Evolutionary conservation across 306 rosid species (phyloP).

Genomic region (peach (Prunus persica)): DNA sequence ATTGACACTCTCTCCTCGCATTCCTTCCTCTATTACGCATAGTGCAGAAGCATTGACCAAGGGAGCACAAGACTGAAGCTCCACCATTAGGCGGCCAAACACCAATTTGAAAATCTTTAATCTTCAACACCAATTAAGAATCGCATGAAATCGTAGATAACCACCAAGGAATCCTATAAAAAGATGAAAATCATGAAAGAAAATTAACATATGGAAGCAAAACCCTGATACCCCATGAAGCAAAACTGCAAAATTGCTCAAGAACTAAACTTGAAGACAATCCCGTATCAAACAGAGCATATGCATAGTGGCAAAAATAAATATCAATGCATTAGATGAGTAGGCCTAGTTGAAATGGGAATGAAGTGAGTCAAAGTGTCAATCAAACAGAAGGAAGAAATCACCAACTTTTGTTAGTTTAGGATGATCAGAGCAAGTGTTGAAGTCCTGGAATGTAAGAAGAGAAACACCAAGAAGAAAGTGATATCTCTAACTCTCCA

Average conservation of each 20-base stretch:
- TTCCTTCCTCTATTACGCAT: slow-evolving; percentile 55
- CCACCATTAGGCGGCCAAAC: slow-evolving; percentile 43
- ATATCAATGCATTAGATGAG: not conserved
- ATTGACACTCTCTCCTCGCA: slow-evolving; percentile 41
- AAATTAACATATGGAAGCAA: not conserved
- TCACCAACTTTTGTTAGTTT: not conserved
- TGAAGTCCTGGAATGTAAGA: not conserved
- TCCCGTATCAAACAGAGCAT: not conserved
- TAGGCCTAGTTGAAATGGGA: not conserved
- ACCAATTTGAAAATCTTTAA: slow-evolving; percentile 11
- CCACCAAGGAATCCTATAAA: slow-evolving; percentile 11
- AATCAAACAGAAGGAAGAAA: not conserved
- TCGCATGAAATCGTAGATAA: not conserved
- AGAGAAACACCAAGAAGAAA: no score
- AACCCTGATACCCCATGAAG: slow-evolving; percentile 3
- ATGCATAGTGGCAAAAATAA: not conserved
- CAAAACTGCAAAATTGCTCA: slow-evolving; percentile 4
- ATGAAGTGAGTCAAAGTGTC: not conserved
- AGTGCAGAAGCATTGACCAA: slow-evolving; percentile 54
- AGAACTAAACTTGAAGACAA: not conserved
- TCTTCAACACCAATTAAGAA: slow-evolving; percentile 1
- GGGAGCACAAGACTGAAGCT: slow-evolving; percentile 56
- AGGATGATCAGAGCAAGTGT: slow-evolving; percentile 7
- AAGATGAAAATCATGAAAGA: slow-evolving; percentile 15
- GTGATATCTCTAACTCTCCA: no score